Evolutionary conservation across 371 early-diverging fungal genomes (phyloP).

Genomic region (Capniomyces stellatus): DNA sequence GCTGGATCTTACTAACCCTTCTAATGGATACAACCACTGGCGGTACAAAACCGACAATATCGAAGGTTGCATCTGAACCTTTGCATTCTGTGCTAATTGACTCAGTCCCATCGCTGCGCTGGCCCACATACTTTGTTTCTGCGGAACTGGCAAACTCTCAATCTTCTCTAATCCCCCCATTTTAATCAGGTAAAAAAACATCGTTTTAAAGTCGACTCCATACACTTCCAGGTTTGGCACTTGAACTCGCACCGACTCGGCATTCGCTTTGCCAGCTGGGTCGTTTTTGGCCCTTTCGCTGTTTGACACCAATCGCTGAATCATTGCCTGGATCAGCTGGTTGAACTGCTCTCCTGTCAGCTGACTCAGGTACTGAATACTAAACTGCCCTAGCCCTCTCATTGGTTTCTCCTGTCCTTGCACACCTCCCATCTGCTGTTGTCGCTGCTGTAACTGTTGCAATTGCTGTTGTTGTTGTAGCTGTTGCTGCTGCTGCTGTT

Average conservation of each 20-base stretch:
- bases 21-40: neutral
- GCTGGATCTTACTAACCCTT: neutral
- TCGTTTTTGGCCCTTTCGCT: too few relatives aligned
- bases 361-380: constrained; percentile 1
- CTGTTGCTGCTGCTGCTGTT: neutral
- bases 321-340: neutral
- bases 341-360: neutral
- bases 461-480: neutral
- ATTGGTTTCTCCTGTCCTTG: neutral
- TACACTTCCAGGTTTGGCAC: neutral
- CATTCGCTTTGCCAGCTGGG: neutral
- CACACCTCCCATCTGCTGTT: neutral
- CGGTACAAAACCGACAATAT: neutral
- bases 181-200: neutral
- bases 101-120: neutral
- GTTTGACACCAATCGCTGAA: too few relatives aligned
- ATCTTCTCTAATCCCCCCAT: neutral
- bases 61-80: neutral
- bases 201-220: neutral
- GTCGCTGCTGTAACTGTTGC: neutral
- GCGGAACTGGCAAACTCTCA: neutral
- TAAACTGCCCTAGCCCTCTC: neutral
- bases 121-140: neutral
- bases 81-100: neutral
- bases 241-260: neutral